Evolutionary conservation across 2,329 filamentous ascomycete genomes (phyloP).

Genomic region (Cladosporium sp.): DNA sequence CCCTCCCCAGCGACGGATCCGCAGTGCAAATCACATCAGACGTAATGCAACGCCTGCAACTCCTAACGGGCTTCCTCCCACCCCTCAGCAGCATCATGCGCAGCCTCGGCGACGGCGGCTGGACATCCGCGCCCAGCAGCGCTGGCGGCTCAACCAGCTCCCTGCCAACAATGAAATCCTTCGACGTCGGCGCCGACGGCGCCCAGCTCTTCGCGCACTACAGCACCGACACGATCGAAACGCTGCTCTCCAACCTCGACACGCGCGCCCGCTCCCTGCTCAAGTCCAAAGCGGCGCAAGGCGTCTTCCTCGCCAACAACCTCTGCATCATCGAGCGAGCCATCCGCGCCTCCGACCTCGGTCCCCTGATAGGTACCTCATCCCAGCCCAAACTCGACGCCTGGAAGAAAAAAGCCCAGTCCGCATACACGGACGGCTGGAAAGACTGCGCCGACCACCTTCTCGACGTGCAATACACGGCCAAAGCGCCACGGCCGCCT

Average conservation of each 20-base stretch:
- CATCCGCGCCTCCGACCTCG: constrained; percentile 76
- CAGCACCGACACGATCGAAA: constrained; percentile 81
- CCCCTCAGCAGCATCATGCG: constrained; percentile 88
- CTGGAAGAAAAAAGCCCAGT: constrained; percentile 83
- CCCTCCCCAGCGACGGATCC: constrained; percentile 73
- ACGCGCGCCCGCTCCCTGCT: constrained; percentile 67
- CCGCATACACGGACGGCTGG: constrained; percentile 80
- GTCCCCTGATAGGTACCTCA: constrained; percentile 54
- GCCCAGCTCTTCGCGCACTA: constrained; percentile 86
- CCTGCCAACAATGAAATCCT: constrained; percentile 68
- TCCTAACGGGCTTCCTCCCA: constrained; percentile 79
- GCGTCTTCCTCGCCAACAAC: constrained; percentile 88
- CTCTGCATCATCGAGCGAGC: constrained; percentile 79
- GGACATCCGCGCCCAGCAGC: constrained; percentile 56
- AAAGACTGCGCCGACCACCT: constrained; percentile 81
- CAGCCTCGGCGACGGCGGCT: constrained; percentile 88
- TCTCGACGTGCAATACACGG: constrained; percentile 90
- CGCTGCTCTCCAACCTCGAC: constrained; percentile 70
- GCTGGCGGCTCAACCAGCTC: constrained; percentile 58
- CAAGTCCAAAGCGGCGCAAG: constrained; percentile 73
- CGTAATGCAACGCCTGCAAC: constrained; percentile 80
- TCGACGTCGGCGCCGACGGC: constrained; percentile 86
- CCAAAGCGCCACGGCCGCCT: constrained; percentile 64
- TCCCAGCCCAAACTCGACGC: constrained; percentile 60
- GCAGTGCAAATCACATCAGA: constrained; percentile 74